A percentile compares a stretch with the other conserved stretches of the same genome.
Evolutionary conservation across 2,329 filamentous ascomycete genomes (phyloP).

Genomic region (Thielaviopsis ethacetica): DNA sequence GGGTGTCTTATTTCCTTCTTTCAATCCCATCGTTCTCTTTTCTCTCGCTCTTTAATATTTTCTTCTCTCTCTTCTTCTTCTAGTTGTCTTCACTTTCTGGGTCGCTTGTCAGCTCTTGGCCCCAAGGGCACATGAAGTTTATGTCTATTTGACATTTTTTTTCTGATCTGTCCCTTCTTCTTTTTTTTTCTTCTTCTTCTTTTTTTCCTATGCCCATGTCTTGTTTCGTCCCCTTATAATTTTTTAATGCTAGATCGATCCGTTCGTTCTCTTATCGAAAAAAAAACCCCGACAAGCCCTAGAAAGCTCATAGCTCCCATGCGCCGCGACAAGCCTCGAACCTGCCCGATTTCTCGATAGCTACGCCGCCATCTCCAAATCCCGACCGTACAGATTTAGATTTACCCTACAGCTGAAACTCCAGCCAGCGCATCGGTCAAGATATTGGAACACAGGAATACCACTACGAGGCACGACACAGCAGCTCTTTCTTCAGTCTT

Average conservation of each 20-base stretch:
- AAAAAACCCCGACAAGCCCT: neutral
- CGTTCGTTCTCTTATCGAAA: neutral
- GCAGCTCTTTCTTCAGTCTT: neutral
- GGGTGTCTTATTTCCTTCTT: neutral
- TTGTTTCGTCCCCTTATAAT: neutral
- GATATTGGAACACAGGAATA: neutral
- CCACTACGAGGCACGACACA: neutral
- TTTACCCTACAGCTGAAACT: neutral
- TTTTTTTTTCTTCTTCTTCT: neutral
- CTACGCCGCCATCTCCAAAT: neutral
- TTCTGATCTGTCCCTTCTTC: neutral
- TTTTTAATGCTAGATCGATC: neutral
- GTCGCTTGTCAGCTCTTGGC: conserved; percentile 13
- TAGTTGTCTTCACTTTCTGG: conserved; percentile 6
- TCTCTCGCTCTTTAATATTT: neutral
- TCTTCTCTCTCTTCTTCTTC: neutral
- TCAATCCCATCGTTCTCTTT: neutral
- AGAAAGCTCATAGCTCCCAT: neutral
- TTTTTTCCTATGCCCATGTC: neutral
- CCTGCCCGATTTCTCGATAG: neutral
- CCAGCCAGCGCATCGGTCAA: neutral
- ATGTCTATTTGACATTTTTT: neutral
- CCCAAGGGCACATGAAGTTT: neutral
- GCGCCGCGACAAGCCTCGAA: neutral
- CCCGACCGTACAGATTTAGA: neutral